Percentiles rank a stretch among this genome's conserved stretches.
phyloP scores from a whole-genome alignment of 2,329 filamentous ascomycete species.

The Rutstroemia sp. region DNA sequence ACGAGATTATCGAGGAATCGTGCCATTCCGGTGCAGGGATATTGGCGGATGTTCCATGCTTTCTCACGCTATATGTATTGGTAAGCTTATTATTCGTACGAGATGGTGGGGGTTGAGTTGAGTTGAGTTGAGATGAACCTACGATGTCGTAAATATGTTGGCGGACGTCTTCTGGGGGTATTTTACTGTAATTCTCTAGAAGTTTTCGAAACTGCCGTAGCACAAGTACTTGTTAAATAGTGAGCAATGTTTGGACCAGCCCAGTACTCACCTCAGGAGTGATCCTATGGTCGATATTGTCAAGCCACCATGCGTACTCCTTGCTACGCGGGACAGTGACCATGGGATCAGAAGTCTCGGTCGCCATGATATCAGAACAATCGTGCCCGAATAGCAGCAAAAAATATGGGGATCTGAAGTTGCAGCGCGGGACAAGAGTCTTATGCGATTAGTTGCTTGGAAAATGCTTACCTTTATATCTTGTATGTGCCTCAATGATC shows the following conservation, averaged over 20 bases:
- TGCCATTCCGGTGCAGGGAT: conserved; percentile 17
- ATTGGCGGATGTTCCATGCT: conserved; percentile 13
- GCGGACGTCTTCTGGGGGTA: not conserved
- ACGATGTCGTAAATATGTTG: conserved; percentile 5
- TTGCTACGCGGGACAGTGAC: not conserved
- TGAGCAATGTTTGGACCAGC: not conserved
- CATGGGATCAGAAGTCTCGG: not conserved
- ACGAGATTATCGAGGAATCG: conserved; percentile 15
- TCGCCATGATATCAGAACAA: no score
- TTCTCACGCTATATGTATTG: conserved; percentile 9
- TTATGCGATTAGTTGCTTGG: no score
- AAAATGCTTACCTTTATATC: no score
- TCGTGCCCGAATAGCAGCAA: no score
- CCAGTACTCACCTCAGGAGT: not conserved
- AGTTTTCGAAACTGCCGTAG: not conserved
- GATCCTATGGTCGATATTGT: not conserved
- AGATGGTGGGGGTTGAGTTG: not conserved
- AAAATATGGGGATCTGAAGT: no score
- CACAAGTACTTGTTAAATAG: not conserved
- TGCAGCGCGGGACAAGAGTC: no score
- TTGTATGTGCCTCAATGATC: no score
- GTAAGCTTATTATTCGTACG: not conserved
- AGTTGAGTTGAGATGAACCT: not conserved
- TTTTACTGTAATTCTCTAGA: not conserved
- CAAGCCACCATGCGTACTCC: not conserved